phyloP scores from a whole-genome alignment of 2,329 filamentous ascomycete species.

The Laburnicola sp. region DNA sequence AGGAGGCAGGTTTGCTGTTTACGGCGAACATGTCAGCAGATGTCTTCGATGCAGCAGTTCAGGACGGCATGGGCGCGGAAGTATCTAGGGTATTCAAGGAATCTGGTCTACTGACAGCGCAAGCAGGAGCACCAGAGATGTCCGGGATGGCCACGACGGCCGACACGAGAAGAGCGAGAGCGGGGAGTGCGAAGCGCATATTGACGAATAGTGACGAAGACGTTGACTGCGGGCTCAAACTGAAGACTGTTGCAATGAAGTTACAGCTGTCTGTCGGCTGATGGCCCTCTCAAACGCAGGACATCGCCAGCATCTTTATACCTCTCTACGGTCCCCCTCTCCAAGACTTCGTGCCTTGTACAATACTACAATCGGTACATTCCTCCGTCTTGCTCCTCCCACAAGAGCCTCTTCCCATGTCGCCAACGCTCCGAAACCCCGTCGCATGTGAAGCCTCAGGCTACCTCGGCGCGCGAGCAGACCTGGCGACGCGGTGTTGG shows the following conservation, averaged over 20 bases:
- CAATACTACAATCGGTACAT: too few relatives aligned
- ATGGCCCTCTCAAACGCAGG: neutral
- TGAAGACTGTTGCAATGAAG: neutral
- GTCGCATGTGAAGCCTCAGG: too few relatives aligned
- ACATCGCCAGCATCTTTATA: too few relatives aligned
- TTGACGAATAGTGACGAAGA: neutral
- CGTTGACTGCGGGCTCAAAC: too few relatives aligned
- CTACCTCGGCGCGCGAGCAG: conserved; percentile 1
- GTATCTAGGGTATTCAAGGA: neutral
- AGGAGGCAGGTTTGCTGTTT: conserved; percentile 16
- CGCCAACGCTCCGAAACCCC: too few relatives aligned
- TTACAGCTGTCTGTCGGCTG: too few relatives aligned
- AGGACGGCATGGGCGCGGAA: neutral
- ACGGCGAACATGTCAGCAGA: neutral
- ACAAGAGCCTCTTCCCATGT: too few relatives aligned
- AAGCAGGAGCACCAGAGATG: conserved; percentile 17
- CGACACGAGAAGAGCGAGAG: conserved; percentile 9
- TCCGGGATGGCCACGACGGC: conserved; percentile 8
- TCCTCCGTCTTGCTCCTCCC: too few relatives aligned
- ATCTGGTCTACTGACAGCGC: conserved; percentile 10
- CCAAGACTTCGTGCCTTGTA: too few relatives aligned
- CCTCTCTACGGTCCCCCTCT: too few relatives aligned
- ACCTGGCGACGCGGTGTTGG: neutral
- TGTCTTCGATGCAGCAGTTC: neutral
- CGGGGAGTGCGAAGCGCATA: conserved; percentile 17